Evolutionary conservation across 2,329 filamentous ascomycete genomes (phyloP).

Genomic region (Phyllosticta citriasiana): DNA sequence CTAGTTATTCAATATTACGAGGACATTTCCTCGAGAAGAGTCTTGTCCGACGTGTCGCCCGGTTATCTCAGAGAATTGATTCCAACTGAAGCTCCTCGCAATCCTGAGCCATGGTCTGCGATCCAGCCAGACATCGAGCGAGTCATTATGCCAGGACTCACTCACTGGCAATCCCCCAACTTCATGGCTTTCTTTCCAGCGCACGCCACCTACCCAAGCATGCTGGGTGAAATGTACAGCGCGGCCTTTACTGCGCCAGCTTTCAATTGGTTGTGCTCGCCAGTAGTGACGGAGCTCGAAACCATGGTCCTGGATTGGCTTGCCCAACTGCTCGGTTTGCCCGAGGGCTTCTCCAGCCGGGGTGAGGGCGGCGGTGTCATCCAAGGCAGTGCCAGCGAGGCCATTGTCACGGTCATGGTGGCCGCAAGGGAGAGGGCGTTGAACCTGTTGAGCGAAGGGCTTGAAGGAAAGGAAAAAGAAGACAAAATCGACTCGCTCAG

Average conservation of each 20-base stretch:
- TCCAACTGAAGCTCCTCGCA: conserved; percentile 53
- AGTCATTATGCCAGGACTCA: conserved; percentile 85
- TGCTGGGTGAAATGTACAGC: conserved; percentile 87
- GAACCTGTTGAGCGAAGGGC: conserved; percentile 21
- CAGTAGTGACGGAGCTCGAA: conserved; percentile 86
- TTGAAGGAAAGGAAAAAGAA: conserved; percentile 48
- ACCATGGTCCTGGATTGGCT: conserved; percentile 91
- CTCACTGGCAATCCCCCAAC: conserved; percentile 88
- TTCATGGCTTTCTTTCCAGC: conserved; percentile 96
- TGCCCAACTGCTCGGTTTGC: conserved; percentile 63
- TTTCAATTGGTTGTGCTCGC: conserved; percentile 96
- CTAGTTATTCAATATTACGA: conserved; percentile 78
- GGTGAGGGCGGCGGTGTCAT: conserved; percentile 84
- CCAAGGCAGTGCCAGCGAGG: conserved; percentile 82
- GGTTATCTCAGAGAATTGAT: conserved; percentile 78
- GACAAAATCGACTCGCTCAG: conserved; percentile 58
- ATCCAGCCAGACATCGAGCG: conserved; percentile 77
- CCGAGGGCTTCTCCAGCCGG: conserved; percentile 61
- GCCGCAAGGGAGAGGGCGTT: conserved; percentile 60
- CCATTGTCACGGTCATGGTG: conserved; percentile 75
- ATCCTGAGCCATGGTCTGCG: conserved; percentile 62
- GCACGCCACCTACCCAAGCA: conserved; percentile 68
- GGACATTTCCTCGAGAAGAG: conserved; percentile 56
- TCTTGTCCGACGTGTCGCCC: conserved; percentile 68
- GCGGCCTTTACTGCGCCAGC: conserved; percentile 80